These are phyloP conservation scores for Xylariales sp. DNA, from an alignment of 2,329 filamentous ascomycete genomes.

Conservation along the genomic window DNA sequence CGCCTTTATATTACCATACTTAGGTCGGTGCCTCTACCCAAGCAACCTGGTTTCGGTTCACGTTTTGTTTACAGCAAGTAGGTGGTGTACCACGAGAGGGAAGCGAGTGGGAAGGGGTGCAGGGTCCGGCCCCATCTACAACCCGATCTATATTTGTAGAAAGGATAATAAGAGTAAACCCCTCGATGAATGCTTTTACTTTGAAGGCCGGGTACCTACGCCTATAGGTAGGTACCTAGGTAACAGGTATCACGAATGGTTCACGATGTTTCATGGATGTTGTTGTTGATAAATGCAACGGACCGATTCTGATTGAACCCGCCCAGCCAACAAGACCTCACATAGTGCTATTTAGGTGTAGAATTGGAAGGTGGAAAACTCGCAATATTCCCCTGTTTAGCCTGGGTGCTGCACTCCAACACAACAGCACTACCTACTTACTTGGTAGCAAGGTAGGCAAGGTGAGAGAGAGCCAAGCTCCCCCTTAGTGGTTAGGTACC, in stretches of 20 bases:
- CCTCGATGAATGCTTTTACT: too few relatives aligned
- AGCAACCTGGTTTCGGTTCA: background rate
- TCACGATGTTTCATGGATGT: background rate
- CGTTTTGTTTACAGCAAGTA: background rate
- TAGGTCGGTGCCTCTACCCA: too few relatives aligned
- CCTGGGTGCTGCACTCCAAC: background rate
- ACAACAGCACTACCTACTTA: background rate
- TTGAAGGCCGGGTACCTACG: too few relatives aligned
- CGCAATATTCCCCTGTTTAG: background rate
- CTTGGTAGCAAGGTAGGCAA: too few relatives aligned
- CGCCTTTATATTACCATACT: background rate
- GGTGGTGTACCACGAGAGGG: too few relatives aligned
- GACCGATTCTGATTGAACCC: background rate
- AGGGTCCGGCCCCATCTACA: background rate
- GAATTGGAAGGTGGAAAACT: conserved; percentile 17
- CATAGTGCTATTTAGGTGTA: background rate
- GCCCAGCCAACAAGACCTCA: background rate
- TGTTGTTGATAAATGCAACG: background rate
- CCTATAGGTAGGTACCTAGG: background rate
- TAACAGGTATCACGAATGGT: background rate
- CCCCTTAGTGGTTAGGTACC: too few relatives aligned
- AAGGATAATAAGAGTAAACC: too few relatives aligned
- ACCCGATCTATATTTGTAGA: background rate
- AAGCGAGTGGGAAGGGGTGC: background rate
- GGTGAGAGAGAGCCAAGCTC: too few relatives aligned